Evolutionary conservation across 805 yeast genomes (phyloP), one percentile per base, ranked within the genome.

Genomic region (Candida maris): DNA sequence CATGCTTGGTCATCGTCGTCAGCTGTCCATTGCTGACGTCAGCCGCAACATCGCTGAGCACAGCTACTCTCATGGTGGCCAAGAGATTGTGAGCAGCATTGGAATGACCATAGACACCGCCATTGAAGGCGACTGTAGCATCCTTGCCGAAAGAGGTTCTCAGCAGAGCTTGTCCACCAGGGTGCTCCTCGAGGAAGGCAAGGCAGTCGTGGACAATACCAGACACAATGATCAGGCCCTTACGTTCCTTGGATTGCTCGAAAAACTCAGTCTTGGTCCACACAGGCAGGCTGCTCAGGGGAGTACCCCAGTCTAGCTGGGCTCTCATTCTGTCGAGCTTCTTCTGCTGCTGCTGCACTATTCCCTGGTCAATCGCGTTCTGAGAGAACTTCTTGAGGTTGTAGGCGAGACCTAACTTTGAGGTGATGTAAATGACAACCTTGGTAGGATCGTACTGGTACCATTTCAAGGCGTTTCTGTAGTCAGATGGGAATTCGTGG

Each of bases 391-490:
- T 81, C 59, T 82, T 81, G 64, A 85, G 70, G 66, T 81, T 79
- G 64, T 73, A 77, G 16, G 89, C 79, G 44, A 84, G 61, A 24
- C 93, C 93, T 19, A 82, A 39, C 59, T 79, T 71, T 12, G 85
- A 81, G 37, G 73, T 62, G 5, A 61, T 19, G 61, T 70, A 83
- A 49, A 84, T 82, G 35, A 72, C 51, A 32, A 75, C 53, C 64
- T 84, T 84, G 33, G 93, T 83, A 48, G 94, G 94, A 59, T 85
- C 94, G 57, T 78, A 84, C 70, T 84, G 91, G 69, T 79, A 84
- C 93, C 93, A 84, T 58, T 77, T 81, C 57, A 84, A 71, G 24
- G 93, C 93, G 57, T 84, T 84, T 74, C 94, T 77, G 73, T 84
- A 85, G 65, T 85, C 94, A 14, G 85, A 75, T 52, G 94, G 93